phyloP scores from a whole-genome alignment of 768 basidiomycete species.

The Boletus vinaceobasis region DNA sequence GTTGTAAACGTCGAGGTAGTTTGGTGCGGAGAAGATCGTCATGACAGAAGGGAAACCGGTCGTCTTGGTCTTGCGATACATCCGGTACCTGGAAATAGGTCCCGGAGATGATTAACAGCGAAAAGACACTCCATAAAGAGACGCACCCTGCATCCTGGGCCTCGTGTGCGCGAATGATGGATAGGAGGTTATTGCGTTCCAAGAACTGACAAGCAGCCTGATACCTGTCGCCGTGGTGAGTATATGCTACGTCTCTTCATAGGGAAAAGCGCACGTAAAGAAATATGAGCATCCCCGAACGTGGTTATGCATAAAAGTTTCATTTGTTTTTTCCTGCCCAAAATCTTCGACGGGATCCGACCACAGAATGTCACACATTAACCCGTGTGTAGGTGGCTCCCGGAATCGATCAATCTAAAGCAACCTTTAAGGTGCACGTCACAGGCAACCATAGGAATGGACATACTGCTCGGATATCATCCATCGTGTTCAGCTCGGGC shows the following conservation, averaged over 20 bases:
- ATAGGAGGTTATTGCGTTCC: conserved; percentile 93
- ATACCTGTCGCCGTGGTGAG: conserved; percentile 53
- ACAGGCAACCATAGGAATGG: not conserved
- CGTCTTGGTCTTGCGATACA: conserved; percentile 98
- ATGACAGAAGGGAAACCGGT: conserved; percentile 99
- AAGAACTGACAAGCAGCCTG: conserved; percentile 96
- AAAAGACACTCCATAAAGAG: not conserved
- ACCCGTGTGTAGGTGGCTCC: conserved; percentile 93
- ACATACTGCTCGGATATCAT: conserved; percentile 85
- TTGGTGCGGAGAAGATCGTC: conserved; percentile 99
- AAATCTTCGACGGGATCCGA: conserved; percentile 98
- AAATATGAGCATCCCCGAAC: conserved; percentile 97
- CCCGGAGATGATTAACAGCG: not conserved
- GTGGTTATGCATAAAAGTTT: conserved; percentile 93
- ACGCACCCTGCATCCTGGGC: conserved; percentile 96
- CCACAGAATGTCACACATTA: conserved; percentile 99
- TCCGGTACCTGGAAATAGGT: conserved; percentile 66
- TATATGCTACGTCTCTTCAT: not conserved
- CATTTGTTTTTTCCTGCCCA: conserved; percentile 87
- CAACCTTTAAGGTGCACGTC: not conserved
- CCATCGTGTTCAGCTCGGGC: conserved; percentile 91
- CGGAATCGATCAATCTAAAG: conserved; percentile 93
- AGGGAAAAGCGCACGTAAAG: conserved; percentile 57
- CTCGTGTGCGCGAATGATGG: conserved; percentile 97
- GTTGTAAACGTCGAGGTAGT: conserved; percentile 97